Percentiles rank a stretch among this genome's conserved stretches.
Evolutionary conservation across 2,329 filamentous ascomycete species (phyloP).

Genomic region (Tolypocladium album): DNA sequence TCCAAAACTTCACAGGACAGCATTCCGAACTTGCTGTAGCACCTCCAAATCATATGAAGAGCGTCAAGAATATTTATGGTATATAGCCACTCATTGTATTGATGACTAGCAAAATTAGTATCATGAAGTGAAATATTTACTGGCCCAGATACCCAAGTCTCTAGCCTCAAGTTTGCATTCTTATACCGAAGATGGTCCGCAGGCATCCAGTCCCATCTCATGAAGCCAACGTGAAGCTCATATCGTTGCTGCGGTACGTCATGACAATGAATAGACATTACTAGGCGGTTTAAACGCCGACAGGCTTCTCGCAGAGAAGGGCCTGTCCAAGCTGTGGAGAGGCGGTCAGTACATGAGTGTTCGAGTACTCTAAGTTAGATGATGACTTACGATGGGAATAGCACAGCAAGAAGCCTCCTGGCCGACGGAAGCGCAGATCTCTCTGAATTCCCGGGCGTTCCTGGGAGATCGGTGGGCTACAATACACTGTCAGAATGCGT

Average conservation of each 20-base stretch:
- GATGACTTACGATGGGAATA: constrained; percentile 4
- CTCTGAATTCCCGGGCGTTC: background rate
- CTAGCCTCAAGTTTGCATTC: background rate
- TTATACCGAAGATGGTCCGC: background rate
- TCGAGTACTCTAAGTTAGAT: background rate
- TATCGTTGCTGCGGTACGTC: background rate
- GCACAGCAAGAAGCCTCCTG: constrained; percentile 4
- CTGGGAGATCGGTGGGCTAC: background rate
- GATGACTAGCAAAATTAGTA: background rate
- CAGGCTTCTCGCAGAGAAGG: background rate
- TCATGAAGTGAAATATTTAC: background rate
- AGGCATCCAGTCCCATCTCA: background rate
- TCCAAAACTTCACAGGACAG: no score
- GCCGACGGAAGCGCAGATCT: background rate
- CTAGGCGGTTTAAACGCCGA: background rate
- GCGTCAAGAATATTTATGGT: background rate
- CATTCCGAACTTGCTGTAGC: no score
- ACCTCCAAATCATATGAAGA: background rate
- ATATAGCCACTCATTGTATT: background rate
- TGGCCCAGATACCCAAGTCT: background rate
- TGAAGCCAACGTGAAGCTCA: background rate
- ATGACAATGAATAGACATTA: background rate
- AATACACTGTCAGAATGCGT: background rate
- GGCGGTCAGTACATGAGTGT: background rate
- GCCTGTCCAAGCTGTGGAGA: background rate